phyloP scores from a whole-genome alignment of 2,329 filamentous ascomycete genomes.

The Calonectria fujianensis region DNA sequence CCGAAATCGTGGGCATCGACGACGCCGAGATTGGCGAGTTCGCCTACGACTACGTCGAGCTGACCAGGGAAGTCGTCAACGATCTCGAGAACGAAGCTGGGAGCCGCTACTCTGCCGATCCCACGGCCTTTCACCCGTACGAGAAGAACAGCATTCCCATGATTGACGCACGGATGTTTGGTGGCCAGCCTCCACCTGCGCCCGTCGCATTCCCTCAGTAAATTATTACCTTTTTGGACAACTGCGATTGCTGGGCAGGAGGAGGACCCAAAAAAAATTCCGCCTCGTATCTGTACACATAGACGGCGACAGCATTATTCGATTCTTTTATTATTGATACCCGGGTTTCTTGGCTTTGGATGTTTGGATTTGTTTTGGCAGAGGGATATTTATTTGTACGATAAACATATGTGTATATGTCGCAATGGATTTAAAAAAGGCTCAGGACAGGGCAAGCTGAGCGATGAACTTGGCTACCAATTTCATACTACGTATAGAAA shows the following conservation, averaged over 20 bases:
- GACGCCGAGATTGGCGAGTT: conserved; percentile 95
- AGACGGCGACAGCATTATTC: conserved; percentile 49
- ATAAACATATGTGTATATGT: conserved; percentile 30
- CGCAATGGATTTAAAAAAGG: conserved; percentile 23
- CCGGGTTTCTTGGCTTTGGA: conserved; percentile 45
- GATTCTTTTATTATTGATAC: conserved; percentile 54
- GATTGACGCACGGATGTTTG: conserved; percentile 66
- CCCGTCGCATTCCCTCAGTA: conserved; percentile 52
- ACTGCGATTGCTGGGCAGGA: neutral
- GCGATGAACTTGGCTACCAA: conserved; percentile 22
- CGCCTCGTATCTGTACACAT: conserved; percentile 47
- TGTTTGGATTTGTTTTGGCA: conserved; percentile 7
- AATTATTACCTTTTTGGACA: conserved; percentile 7
- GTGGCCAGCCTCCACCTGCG: conserved; percentile 51
- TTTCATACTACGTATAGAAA: conserved; percentile 29
- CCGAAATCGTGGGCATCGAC: conserved; percentile 89
- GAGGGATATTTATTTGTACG: conserved; percentile 45
- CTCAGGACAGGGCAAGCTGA: conserved; percentile 26
- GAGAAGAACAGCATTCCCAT: conserved; percentile 71
- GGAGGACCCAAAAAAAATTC: conserved; percentile 5
- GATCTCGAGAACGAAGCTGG: conserved; percentile 67
- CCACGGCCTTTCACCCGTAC: conserved; percentile 63
- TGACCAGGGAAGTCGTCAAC: conserved; percentile 76
- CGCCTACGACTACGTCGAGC: conserved; percentile 95
- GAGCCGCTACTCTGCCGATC: conserved; percentile 66